Evolutionary conservation across 495 filamentous ascomycete genomes (phyloP).

Genomic region (Hypoxylon fragiforme): DNA sequence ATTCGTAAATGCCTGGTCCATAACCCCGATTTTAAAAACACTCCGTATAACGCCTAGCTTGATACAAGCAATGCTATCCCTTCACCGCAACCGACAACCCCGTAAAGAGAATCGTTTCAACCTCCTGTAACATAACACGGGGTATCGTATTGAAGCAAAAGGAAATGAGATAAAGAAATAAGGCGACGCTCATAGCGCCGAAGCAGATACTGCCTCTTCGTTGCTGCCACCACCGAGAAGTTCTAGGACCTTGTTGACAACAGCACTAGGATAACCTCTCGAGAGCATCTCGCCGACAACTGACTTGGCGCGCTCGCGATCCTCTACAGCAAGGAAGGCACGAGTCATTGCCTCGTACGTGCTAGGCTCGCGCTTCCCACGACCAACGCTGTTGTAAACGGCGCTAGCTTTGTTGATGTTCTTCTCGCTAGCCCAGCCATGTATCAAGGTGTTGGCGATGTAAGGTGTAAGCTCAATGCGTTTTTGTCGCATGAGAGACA

Average conservation of each 20-base stretch:
- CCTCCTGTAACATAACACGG: constrained; percentile 34
- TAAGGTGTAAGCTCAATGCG: constrained; percentile 90
- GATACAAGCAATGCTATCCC: constrained; percentile 19
- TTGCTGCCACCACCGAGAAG: constrained; percentile 69
- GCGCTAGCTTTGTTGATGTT: constrained; percentile 75
- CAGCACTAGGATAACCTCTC: constrained; percentile 87
- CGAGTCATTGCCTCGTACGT: constrained; percentile 99
- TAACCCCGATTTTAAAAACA: constrained; percentile 29
- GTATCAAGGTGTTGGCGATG: constrained; percentile 98
- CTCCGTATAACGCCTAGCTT: constrained; percentile 30
- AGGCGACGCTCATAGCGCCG: neutral
- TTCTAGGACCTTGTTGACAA: constrained; percentile 88
- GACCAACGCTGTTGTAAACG: constrained; percentile 75
- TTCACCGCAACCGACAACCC: constrained; percentile 34
- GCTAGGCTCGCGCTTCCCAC: constrained; percentile 84
- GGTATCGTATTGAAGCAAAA: constrained; percentile 45
- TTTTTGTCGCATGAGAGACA: constrained; percentile 70
- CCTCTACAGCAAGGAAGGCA: constrained; percentile 82
- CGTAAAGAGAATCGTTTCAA: constrained; percentile 23
- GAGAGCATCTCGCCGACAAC: constrained; percentile 90
- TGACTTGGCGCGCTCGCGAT: constrained; percentile 68
- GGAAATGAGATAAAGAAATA: constrained; percentile 35
- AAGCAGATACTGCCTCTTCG: constrained; percentile 31
- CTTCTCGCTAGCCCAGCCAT: constrained; percentile 89
- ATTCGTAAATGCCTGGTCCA: constrained; percentile 22